Evolutionary conservation across 495 filamentous ascomycete species (phyloP).

Genomic region (Aspergillus homomorphus): DNA sequence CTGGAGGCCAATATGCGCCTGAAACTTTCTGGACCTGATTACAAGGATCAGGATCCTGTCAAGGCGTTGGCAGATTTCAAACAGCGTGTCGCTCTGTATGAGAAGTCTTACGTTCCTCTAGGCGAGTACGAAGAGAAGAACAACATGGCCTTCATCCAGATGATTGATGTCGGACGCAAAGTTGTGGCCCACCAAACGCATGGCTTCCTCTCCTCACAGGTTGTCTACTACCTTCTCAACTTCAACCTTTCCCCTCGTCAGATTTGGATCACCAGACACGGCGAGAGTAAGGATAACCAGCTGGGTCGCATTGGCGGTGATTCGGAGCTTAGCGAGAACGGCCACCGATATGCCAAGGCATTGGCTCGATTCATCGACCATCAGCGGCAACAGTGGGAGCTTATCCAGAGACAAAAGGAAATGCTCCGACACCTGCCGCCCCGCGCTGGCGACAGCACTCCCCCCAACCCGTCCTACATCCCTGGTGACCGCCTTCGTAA

Average conservation of each 20-base stretch:
- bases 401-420: conserved; percentile 70
- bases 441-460: conserved; percentile 81
- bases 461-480: conserved; percentile 83
- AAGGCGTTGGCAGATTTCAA: conserved; percentile 87
- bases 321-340: conserved; percentile 73
- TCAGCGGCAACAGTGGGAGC: conserved; percentile 72
- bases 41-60: conserved; percentile 85
- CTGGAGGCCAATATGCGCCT: conserved; percentile 96
- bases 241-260: conserved; percentile 94
- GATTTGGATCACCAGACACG: conserved; percentile 97
- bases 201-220: conserved; percentile 86
- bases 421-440: conserved; percentile 74
- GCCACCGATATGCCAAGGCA: conserved; percentile 65
- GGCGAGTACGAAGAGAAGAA: conserved; percentile 88
- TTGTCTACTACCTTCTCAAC: conserved; percentile 88
- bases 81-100: conserved; percentile 86
- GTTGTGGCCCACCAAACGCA: conserved; percentile 83
- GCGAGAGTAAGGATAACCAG: conserved; percentile 78
- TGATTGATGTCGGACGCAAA: conserved; percentile 97
- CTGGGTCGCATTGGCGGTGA: conserved; percentile 81
- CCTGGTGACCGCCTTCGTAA: conserved; percentile 64
- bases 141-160: conserved; percentile 88
- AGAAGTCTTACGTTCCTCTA: conserved; percentile 86
- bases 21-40: conserved; percentile 96
- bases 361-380: conserved; percentile 73